A percentile compares a stretch with the other conserved stretches of the same genome.
phyloP scores from a whole-genome alignment of 1,139 yeast genomes.

The Pichia sp. region DNA sequence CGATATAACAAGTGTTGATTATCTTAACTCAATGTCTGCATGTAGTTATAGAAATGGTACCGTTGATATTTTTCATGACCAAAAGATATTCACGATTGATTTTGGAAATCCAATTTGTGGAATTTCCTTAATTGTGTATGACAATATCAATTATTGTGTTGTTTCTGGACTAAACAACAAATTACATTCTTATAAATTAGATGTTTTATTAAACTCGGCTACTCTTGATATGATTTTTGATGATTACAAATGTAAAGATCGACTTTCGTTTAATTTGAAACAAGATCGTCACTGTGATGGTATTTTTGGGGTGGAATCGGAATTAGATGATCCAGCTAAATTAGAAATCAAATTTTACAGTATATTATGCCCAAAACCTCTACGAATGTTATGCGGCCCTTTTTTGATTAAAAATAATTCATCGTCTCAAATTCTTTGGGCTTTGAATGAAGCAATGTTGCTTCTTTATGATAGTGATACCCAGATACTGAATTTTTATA shows the following conservation, averaged over 20 bases:
- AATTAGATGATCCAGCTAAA: neutral
- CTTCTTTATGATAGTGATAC: neutral
- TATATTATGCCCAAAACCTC: slow-evolving; percentile 3
- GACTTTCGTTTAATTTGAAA: slow-evolving; percentile 6
- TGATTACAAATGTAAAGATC: slow-evolving; percentile 6
- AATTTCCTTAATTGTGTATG: neutral
- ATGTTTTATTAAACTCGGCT: neutral
- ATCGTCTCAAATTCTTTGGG: slow-evolving; percentile 1
- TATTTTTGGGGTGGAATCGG: slow-evolving; percentile 13
- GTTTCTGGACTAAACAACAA: slow-evolving; percentile 7
- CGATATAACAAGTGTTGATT: slow-evolving; percentile 1
- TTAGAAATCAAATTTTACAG: slow-evolving; percentile 10
- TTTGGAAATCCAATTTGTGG: slow-evolving; percentile 8
- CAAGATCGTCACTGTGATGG: neutral
- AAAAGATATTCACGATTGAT: neutral
- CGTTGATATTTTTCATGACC: neutral
- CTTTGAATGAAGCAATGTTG: neutral
- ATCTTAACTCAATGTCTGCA: neutral
- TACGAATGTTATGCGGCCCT: slow-evolving; percentile 4
- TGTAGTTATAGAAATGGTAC: slow-evolving; percentile 9
- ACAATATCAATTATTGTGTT: slow-evolving; percentile 1
- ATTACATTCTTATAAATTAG: slow-evolving; percentile 4
- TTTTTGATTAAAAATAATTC: neutral
- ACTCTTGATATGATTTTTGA: slow-evolving; percentile 2
- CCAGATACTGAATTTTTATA: neutral